Conservation (phyloP, 2,329 filamentous ascomycete genomes). For the Tolypocladium paradoxum region DNA sequence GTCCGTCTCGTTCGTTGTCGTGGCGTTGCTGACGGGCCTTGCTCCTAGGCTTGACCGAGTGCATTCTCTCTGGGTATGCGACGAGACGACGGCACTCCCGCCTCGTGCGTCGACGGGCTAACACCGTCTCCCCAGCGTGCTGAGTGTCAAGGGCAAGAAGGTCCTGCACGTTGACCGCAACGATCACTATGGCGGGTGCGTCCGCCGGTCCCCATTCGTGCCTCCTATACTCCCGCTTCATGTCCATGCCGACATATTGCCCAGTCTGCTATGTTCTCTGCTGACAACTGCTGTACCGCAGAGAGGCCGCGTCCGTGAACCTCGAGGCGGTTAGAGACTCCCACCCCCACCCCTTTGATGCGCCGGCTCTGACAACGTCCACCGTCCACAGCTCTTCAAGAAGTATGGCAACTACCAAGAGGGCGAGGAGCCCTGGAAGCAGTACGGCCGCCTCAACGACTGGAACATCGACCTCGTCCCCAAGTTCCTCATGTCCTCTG, state of each 20-base stretch:
- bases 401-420: constrained; percentile 76
- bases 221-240: not conserved
- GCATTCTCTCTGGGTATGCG: constrained; percentile 88
- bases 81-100: not conserved
- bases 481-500: constrained; percentile 97
- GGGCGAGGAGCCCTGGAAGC: constrained; percentile 91
- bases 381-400: constrained; percentile 68
- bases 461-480: constrained; percentile 99
- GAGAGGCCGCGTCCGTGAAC: constrained; percentile 93
- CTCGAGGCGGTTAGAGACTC: constrained; percentile 66
- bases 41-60: constrained; percentile 80
- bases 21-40: constrained; percentile 9
- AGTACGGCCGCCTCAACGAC: constrained; percentile 92
- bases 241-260: not conserved
- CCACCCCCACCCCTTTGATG: constrained; percentile 5
- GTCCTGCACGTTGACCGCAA: constrained; percentile 98
- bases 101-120: constrained; percentile 1
- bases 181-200: constrained; percentile 94
- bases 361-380: constrained; percentile 8
- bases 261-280: not conserved
- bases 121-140: constrained; percentile 47
- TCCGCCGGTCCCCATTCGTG: not conserved
- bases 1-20: not conserved
- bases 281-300: constrained; percentile 9
- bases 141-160: constrained; percentile 98